Base-by-base conservation (phyloP, 495 filamentous ascomycete genomes). In the Lepraria neglecta region DNA sequence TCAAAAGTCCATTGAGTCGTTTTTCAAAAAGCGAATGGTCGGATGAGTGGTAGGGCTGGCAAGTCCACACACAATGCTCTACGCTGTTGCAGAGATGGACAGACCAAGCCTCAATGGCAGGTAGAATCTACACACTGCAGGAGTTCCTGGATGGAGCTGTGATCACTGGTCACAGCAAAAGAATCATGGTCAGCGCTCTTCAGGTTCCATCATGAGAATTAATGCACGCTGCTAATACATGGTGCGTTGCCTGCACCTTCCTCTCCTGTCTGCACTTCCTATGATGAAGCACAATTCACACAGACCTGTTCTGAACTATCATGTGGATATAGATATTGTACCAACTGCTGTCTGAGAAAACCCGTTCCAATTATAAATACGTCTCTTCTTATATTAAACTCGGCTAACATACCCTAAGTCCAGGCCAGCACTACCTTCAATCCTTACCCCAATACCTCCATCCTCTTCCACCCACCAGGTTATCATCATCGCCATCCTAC, bases 1-100 rank as follows among this genome's bases (percentile, higher is more conserved):
- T 17, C 91, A 95, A 69, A 81, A 80, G 67, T 88, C 80, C 3
- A 76, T 91, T 64, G 87, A 91, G 12, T 81, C 80, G n/a, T 95
- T 95, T 72, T 88, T 91, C 54, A 86, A 87, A 68, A 81, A 82
- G 71, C 69, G 21, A 6, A 69, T 60, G 56, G 24, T 60, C 14
- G 35, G 60, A 61, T 47, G 53, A 43, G 24, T 30, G 6, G 11
- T 15, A 4, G 12, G 33, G n/a, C 6, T 11, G 12, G 30, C 17
- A 24, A 19, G 35, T 10, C 6, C 19, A 31, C 31, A 53, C 35
- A 12, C 7, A 10, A 10, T 38, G 4, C 7, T 38, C 35, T 38
- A 7, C 35, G 12, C 35, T 6, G 35, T 5, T 38, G 35, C 35
- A 38, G 35, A 12, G 9, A 38, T 6, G 35, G 35, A 38, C 35